Base-by-base conservation (phyloP, 805 yeast species). In the Vanderwaltozyma tropicalis region DNA sequence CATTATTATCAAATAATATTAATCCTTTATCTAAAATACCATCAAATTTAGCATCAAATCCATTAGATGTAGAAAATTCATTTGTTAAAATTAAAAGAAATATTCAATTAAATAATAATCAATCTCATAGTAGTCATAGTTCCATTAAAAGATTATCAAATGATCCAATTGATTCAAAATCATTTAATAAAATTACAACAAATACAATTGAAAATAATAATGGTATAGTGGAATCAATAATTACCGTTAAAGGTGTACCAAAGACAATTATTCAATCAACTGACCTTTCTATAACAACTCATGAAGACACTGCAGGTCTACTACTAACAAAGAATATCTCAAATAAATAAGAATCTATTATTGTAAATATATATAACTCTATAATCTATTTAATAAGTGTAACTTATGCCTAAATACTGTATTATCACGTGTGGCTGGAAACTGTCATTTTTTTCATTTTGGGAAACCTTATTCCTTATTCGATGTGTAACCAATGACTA, bases 221-320 rank as follows among this genome's bases (percentile, higher is more conserved):
- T 32, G 59, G 89, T 8, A 78, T 86, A 38, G 72, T 83, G 38
- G 96, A 86, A 61, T 76, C 83, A 29, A 79, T 86, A 14, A 76
- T 86, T n/a, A 81, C 79, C 35, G 81, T 81, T 20, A 78, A 80
- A 53, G 96, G 95, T 38, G 82, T 83, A 16, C 78, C 76, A 49
- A 86, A 86, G 66, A 85, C 94, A 3, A 82, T 86, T 43, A 85
- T 86, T 50, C 89, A 81, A 49, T 79, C 76, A 38, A 68, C 71
- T 15, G 41, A 38, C 14, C 16, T 31, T 14, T 28, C 30, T 3
- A 20, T 28, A 6, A 5, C n/a, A 5, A 29, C 26, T 25, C 19
- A 31, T 16, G 14, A 31, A 2, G 28, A 27, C 6, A n/a, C 32
- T 20, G 35, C 35, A 20, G 39, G 31, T 14, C 17, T 31, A 16